These are phyloP conservation scores for Sugiyamaella japonica DNA, from an alignment of 1,139 yeast genomes.

Conservation along the genomic window DNA sequence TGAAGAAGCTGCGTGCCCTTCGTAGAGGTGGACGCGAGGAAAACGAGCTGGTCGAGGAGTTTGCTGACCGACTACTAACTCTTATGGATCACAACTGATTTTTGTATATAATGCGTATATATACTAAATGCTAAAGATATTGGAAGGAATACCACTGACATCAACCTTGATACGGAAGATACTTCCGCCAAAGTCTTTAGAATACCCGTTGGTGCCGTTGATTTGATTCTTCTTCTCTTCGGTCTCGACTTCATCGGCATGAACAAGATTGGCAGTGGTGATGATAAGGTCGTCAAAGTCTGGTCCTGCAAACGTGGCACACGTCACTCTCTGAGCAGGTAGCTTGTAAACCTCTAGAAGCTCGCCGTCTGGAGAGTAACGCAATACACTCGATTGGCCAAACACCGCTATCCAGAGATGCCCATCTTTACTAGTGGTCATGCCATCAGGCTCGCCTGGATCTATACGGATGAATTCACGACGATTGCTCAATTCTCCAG, in stretches of 20 bases:
- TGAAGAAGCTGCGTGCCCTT: slow-evolving; percentile 58
- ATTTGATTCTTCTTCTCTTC: slow-evolving; percentile 13
- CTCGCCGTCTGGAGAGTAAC: slow-evolving; percentile 50
- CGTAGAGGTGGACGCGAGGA: slow-evolving; percentile 64
- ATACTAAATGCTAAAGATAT: slow-evolving; percentile 3
- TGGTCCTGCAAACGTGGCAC: slow-evolving; percentile 71
- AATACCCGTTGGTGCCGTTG: slow-evolving; percentile 15
- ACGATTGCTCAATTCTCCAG: slow-evolving; percentile 50
- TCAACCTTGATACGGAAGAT: slow-evolving; percentile 45
- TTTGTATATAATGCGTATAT: neutral
- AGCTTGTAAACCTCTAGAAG: slow-evolving; percentile 53
- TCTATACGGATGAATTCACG: slow-evolving; percentile 35
- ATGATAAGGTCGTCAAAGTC: slow-evolving; percentile 60
- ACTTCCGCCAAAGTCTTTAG: slow-evolving; percentile 57
- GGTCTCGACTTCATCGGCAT: slow-evolving; percentile 35
- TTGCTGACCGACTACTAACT: slow-evolving; percentile 37
- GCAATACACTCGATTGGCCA: slow-evolving; percentile 57
- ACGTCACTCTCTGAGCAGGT: slow-evolving; percentile 66
- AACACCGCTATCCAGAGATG: slow-evolving; percentile 70
- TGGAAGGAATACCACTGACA: slow-evolving; percentile 22
- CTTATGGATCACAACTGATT: slow-evolving; percentile 11
- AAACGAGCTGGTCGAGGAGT: slow-evolving; percentile 66
- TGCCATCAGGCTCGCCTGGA: slow-evolving; percentile 68
- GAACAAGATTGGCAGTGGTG: slow-evolving; percentile 61
- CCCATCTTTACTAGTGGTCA: slow-evolving; percentile 61